Conservation (phyloP, 345 rosid genomes). For the Luvunga scandens region DNA sequence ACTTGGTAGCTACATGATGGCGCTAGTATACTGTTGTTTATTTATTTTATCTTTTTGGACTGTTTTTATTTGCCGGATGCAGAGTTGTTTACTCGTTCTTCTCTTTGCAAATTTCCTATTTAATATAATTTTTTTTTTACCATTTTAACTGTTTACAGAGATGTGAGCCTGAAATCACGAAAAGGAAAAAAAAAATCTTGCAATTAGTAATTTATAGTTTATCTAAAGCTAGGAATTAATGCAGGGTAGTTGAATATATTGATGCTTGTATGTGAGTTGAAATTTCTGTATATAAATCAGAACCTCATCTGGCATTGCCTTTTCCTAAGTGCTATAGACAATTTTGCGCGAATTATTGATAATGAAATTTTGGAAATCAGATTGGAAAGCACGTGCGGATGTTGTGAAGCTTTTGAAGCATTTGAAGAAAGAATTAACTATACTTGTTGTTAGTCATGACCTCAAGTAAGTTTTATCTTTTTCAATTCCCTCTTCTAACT, state of each 20-base stretch:
- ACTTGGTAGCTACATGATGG: neutral
- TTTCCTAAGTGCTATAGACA: neutral
- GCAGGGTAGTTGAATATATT: neutral
- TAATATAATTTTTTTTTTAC: neutral
- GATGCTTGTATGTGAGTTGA: neutral
- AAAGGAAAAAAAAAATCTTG: no score
- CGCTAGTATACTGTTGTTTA: neutral
- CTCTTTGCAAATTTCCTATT: neutral
- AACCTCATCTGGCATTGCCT: neutral
- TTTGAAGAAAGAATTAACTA: constrained; percentile 77
- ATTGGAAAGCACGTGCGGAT: constrained; percentile 95
- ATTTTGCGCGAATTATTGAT: neutral
- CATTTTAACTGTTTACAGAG: neutral
- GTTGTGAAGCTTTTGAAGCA: constrained; percentile 81
- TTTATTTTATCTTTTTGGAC: neutral
- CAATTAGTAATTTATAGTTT: neutral
- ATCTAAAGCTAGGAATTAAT: neutral
- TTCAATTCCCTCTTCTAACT: constrained; percentile 12
- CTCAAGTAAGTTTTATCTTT: constrained; percentile 56
- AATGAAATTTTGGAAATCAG: constrained; percentile 34
- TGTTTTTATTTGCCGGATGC: neutral
- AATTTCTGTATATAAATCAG: neutral
- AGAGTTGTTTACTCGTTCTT: neutral
- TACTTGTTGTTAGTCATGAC: constrained; percentile 93
- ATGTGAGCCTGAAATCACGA: neutral